phyloP scores from a whole-genome alignment of 2,329 filamentous ascomycete genomes.

The Microcyclosporella mali region DNA sequence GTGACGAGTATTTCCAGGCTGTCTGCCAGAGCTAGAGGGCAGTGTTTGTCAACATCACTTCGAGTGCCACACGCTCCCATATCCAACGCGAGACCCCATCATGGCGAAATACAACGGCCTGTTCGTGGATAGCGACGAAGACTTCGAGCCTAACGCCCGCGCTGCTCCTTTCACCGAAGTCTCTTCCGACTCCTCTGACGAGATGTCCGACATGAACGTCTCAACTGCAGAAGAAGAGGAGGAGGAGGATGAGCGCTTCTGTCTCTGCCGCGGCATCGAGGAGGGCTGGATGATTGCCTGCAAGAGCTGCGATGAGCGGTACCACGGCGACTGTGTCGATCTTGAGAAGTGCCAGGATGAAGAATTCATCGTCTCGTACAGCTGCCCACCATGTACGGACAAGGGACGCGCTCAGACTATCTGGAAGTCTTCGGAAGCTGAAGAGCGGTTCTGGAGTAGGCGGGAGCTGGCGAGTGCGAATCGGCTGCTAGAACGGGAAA shows the following conservation, averaged over 20 bases:
- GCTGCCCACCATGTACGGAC: slow-evolving; percentile 7
- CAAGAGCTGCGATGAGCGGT: slow-evolving; percentile 92
- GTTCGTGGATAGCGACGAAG: no score
- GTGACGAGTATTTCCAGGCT: no score
- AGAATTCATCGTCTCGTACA: slow-evolving; percentile 64
- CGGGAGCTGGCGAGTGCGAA: neutral
- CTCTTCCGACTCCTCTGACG: no score
- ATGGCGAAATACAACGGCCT: no score
- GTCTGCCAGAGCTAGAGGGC: no score
- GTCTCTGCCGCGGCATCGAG: slow-evolving; percentile 79
- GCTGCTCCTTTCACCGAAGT: no score
- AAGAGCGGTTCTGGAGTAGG: neutral
- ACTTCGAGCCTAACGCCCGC: no score
- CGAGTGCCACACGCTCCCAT: no score
- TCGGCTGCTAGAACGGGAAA: neutral
- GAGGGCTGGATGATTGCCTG: slow-evolving; percentile 97
- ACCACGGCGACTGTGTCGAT: slow-evolving; percentile 81
- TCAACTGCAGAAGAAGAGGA: slow-evolving; percentile 28
- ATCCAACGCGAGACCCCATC: no score
- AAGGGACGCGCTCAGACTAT: neutral
- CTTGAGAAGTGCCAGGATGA: slow-evolving; percentile 62
- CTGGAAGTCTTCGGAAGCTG: neutral
- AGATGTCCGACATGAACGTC: neutral
- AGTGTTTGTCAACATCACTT: no score
- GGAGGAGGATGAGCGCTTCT: slow-evolving; percentile 67